Evolutionary conservation across 352 stramenopile genomes (phyloP).

Genomic region (Phytophthora kernoviae): DNA sequence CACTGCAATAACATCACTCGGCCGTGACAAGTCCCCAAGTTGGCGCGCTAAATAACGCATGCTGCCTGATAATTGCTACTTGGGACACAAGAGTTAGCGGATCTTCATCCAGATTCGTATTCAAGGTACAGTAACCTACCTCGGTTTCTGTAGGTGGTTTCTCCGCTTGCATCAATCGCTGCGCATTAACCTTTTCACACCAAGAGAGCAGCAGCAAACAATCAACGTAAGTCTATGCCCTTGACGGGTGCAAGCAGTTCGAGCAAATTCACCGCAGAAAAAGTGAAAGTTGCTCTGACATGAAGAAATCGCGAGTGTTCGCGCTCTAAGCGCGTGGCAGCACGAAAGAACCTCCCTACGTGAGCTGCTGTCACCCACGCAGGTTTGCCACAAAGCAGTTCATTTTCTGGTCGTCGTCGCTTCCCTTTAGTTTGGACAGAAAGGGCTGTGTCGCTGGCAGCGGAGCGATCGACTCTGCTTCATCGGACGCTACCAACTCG

Average conservation of each 20-base stretch:
- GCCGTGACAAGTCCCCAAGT: constrained; percentile 37
- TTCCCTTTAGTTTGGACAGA: constrained; percentile 63
- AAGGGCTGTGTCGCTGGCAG: constrained; percentile 65
- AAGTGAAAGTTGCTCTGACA: constrained; percentile 28
- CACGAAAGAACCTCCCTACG: constrained; percentile 60
- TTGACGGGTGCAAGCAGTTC: background rate
- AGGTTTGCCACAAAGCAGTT: constrained; percentile 55
- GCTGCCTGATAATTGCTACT: constrained; percentile 39
- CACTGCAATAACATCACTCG: constrained; percentile 56
- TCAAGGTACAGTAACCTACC: constrained; percentile 18
- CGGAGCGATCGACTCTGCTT: constrained; percentile 23
- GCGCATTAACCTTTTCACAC: constrained; percentile 44
- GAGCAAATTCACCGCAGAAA: background rate
- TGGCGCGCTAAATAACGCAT: constrained; percentile 56
- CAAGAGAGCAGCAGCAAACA: constrained; percentile 6
- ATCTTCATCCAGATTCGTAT: background rate
- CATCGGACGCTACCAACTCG: constrained; percentile 6
- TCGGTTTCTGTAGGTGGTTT: constrained; percentile 26
- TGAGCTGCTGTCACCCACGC: constrained; percentile 61
- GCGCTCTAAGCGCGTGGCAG: constrained; percentile 54
- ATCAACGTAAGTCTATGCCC: background rate
- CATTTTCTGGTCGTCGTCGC: constrained; percentile 38
- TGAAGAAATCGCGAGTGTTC: constrained; percentile 62
- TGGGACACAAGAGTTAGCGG: constrained; percentile 3
- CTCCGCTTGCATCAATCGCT: constrained; percentile 48